Conservation (phyloP, 805 yeast species). For the Schizosaccharomyces pombe region ASM294v3 CU329670.1:4356501-4357000, state of each 20-base stretch:
- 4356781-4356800: constrained; percentile 25
- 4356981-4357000: constrained; percentile 21
- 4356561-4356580: constrained; percentile 41
- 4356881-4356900: constrained; percentile 28
- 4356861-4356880: constrained; percentile 17
- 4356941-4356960: constrained; percentile 37
- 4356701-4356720: constrained; percentile 30
- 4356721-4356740: constrained; percentile 30
- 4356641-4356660: constrained; percentile 61
- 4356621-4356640: constrained; percentile 42
- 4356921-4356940: constrained; percentile 13
- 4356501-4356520: constrained; percentile 50
- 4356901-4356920: constrained; percentile 14
- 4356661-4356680: constrained; percentile 79
- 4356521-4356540: constrained; percentile 35
- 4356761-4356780: constrained; percentile 19
- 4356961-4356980: constrained; percentile 32
- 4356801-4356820: constrained; percentile 26
- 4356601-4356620: constrained; percentile 25
- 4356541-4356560: constrained; percentile 55
- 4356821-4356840: constrained; percentile 18
- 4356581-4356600: constrained; percentile 36
- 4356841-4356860: constrained; percentile 17
- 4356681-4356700: constrained; percentile 71
- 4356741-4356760: constrained; percentile 25